A percentile compares a stretch with the other conserved stretches of the same genome.
These are phyloP conservation scores for Saccharomyces cerevisiae DNA, from an alignment of 805 yeast species.

Conservation along the genomic window DNA sequence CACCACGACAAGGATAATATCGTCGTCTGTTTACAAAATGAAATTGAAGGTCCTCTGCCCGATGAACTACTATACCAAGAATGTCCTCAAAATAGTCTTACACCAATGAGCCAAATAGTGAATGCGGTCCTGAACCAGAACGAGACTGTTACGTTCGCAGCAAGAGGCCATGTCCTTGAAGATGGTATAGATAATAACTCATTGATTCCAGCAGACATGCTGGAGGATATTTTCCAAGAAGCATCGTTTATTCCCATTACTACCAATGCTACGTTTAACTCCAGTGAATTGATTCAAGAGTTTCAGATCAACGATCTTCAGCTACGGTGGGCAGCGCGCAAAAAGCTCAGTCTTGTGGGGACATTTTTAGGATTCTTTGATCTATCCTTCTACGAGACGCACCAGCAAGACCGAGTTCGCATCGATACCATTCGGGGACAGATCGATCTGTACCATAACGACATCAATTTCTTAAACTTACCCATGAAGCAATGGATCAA, in stretches of 20 bases:
- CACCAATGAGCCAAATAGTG: conserved; percentile 27
- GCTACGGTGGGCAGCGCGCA: conserved; percentile 25
- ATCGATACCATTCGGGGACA: conserved; percentile 36
- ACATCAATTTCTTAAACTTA: conserved; percentile 37
- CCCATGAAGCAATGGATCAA: conserved; percentile 39
- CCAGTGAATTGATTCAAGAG: conserved; percentile 27
- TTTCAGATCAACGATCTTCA: conserved; percentile 33
- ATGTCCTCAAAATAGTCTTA: conserved; percentile 14
- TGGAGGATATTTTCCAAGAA: conserved; percentile 11
- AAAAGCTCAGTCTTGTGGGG: conserved; percentile 32
- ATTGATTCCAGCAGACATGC: conserved; percentile 12
- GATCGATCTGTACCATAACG: conserved; percentile 35
- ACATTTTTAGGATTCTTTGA: conserved; percentile 29
- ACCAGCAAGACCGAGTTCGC: conserved; percentile 14
- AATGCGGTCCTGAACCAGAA: conserved; percentile 18
- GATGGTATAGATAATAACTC: neutral
- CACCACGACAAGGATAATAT: neutral
- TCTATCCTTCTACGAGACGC: conserved; percentile 27
- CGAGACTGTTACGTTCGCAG: conserved; percentile 12
- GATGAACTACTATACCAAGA: conserved; percentile 19
- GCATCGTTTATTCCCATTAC: conserved; percentile 16
- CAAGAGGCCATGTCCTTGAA: conserved; percentile 10
- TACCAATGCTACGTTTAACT: conserved; percentile 18
- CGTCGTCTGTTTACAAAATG: conserved; percentile 4
- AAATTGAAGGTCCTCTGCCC: conserved; percentile 23